Evolutionary conservation across 495 filamentous ascomycete species (phyloP).

Genomic region (Sporormia fimetaria): DNA sequence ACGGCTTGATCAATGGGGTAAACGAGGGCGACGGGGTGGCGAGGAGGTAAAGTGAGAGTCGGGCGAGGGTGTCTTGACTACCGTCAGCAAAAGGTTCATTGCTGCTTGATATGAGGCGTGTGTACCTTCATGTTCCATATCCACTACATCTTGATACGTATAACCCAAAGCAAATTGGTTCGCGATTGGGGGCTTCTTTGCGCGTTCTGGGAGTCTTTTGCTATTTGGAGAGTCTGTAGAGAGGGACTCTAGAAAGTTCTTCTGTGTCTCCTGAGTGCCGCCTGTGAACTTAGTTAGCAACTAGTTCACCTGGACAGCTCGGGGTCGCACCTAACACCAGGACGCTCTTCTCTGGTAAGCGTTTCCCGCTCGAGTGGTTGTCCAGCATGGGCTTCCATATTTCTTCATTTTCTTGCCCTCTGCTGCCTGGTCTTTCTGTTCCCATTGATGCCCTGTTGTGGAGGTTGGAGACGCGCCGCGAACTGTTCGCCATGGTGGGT

Average conservation of each 20-base stretch:
- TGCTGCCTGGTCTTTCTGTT: slow-evolving; percentile 30
- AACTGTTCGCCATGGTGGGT: slow-evolving; percentile 18
- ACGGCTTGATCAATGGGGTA: slow-evolving; percentile 68
- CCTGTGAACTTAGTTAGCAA: slow-evolving; percentile 38
- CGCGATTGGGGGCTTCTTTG: slow-evolving; percentile 60
- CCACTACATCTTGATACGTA: slow-evolving; percentile 88
- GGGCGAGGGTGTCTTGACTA: slow-evolving; percentile 72
- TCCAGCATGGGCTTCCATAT: slow-evolving; percentile 94
- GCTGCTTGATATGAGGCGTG: slow-evolving; percentile 1
- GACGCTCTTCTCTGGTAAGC: slow-evolving; percentile 84
- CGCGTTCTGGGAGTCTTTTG: slow-evolving; percentile 43
- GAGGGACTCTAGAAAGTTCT: slow-evolving; percentile 77
- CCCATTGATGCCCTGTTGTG: background rate
- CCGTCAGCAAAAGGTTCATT: background rate
- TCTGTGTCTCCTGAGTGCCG: slow-evolving; percentile 77
- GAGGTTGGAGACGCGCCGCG: slow-evolving; percentile 18
- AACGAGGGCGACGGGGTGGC: slow-evolving; percentile 73
- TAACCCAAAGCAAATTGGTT: slow-evolving; percentile 92
- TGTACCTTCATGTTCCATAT: slow-evolving; percentile 85
- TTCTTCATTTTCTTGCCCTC: slow-evolving; percentile 72
- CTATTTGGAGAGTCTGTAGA: slow-evolving; percentile 48
- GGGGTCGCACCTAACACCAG: slow-evolving; percentile 57
- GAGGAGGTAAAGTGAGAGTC: slow-evolving; percentile 82
- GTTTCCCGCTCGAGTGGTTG: slow-evolving; percentile 77
- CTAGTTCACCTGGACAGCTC: background rate